Conservation (phyloP, 208 protist genomes). For the Pavlovales sp. region DNA sequence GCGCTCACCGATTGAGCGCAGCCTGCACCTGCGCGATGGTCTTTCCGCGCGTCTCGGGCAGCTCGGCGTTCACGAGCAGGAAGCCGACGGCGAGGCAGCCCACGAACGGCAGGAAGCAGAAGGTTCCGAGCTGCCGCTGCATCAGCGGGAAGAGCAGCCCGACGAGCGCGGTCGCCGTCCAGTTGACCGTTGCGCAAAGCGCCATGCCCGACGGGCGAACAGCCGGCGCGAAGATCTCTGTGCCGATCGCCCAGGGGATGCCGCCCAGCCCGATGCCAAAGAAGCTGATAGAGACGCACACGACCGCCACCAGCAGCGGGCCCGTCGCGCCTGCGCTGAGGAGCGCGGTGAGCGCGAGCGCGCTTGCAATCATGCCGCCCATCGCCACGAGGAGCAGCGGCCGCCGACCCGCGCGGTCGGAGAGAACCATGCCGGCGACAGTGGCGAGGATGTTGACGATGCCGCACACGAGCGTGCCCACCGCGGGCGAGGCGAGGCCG, state of each 20-base stretch:
- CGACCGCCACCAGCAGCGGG: neutral
- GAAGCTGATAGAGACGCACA: neutral
- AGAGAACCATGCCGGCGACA: neutral
- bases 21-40: neutral
- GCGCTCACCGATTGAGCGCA: no score
- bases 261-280: neutral
- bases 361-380: neutral
- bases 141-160: neutral
- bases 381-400: neutral
- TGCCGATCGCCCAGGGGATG: neutral
- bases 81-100: neutral
- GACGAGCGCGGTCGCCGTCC: neutral
- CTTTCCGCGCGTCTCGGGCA: neutral
- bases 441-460: conserved; percentile 4
- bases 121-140: neutral
- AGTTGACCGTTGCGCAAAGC: neutral
- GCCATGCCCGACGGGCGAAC: neutral
- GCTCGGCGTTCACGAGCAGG: neutral
- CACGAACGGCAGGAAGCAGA: neutral
- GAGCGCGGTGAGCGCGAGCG: neutral
- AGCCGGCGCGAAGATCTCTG: neutral
- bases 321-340: neutral
- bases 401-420: neutral
- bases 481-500: neutral
- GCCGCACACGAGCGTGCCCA: neutral